Conservation (phyloP, 805 yeast genomes). For the Candida cerambycidarum region DNA sequence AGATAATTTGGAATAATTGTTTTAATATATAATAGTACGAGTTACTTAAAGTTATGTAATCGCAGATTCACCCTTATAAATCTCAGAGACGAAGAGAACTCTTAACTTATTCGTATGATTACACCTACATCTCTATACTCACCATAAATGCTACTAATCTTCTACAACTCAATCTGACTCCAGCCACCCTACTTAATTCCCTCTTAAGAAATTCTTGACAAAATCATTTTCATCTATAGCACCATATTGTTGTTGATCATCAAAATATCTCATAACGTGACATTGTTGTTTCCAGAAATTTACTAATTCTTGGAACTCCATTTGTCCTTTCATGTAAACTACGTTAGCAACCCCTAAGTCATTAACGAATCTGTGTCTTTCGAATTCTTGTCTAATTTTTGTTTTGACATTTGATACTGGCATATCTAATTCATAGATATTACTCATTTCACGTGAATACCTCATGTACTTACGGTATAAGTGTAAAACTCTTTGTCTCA, state of each 20-base stretch:
- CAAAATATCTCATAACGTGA: slow-evolving; percentile 80
- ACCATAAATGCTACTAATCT: too few species aligned
- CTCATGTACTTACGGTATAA: slow-evolving; percentile 73
- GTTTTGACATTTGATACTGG: slow-evolving; percentile 79
- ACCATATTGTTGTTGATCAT: slow-evolving; percentile 58
- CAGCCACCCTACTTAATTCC: slow-evolving; percentile 32
- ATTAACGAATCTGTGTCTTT: slow-evolving; percentile 73
- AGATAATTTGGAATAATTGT: slow-evolving; percentile 43
- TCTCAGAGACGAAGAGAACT: too few species aligned
- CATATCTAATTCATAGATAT: slow-evolving; percentile 70
- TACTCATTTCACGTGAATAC: slow-evolving; percentile 58
- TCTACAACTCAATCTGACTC: not conserved
- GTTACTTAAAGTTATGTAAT: not conserved
- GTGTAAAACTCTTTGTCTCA: slow-evolving; percentile 61
- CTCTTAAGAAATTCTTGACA: slow-evolving; percentile 72
- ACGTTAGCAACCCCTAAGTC: slow-evolving; percentile 67
- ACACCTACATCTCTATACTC: not conserved
- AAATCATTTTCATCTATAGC: slow-evolving; percentile 59
- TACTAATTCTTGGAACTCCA: slow-evolving; percentile 86
- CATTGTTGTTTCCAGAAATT: slow-evolving; percentile 91
- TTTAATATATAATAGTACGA: slow-evolving; percentile 6
- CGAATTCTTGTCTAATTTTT: slow-evolving; percentile 85
- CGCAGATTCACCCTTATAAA: too few species aligned
- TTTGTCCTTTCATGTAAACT: slow-evolving; percentile 76
- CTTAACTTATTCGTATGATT: not conserved